Percentiles rank a stretch among this genome's conserved stretches.
Conservation (phyloP, 805 yeast species). For the Limtongia smithiae region DNA sequence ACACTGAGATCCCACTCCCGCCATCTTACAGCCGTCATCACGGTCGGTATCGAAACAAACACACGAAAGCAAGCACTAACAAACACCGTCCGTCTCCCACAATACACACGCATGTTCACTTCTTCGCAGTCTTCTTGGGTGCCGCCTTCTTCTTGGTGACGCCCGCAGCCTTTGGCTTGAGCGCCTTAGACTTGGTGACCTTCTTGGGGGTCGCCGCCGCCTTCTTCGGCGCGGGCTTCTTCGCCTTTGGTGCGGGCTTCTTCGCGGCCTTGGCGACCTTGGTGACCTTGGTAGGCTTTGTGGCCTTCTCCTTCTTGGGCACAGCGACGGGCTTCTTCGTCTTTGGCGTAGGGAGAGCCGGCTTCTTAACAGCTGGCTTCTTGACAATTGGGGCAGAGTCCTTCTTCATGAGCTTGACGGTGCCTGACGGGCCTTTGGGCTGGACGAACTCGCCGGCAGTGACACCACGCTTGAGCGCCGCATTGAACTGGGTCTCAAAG, state of each 20-base stretch:
- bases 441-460: constrained; percentile 70
- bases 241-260: constrained; percentile 15
- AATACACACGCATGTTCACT: constrained; percentile 15
- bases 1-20: too few relatives aligned
- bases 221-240: constrained; percentile 32
- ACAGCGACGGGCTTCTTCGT: constrained; percentile 31
- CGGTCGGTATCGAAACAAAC: constrained; percentile 17
- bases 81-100: too few relatives aligned
- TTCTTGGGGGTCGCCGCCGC: constrained; percentile 17
- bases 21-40: background rate
- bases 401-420: constrained; percentile 62
- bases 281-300: too few relatives aligned
- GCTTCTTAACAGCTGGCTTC: constrained; percentile 32
- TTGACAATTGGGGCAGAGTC: constrained; percentile 40
- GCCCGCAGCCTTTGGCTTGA: constrained; percentile 23
- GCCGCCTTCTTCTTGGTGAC: constrained; percentile 29
- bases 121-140: constrained; percentile 35
- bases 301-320: constrained; percentile 30
- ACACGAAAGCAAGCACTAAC: background rate
- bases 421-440: constrained; percentile 89
- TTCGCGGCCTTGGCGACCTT: constrained; percentile 16
- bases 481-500: constrained; percentile 73
- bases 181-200: constrained; percentile 25
- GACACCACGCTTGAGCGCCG: constrained; percentile 77
- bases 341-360: constrained; percentile 35